phyloP scores from a whole-genome alignment of 2,329 filamentous ascomycete species.

The Fusarium sulawesiense region DNA sequence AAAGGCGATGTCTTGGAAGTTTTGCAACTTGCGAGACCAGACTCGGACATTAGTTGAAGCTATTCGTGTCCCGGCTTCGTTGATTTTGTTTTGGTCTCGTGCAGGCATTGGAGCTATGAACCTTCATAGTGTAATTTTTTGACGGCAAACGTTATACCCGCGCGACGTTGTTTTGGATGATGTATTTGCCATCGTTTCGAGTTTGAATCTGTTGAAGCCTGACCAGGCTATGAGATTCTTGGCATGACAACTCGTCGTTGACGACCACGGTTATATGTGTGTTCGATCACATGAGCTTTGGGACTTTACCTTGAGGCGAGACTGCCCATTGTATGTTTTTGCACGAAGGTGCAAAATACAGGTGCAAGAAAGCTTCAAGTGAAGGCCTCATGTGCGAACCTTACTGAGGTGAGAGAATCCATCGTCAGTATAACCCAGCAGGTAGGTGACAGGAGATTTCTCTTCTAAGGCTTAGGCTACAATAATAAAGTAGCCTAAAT shows the following conservation, averaged over 20 bases:
- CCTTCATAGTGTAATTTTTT: neutral
- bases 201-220: neutral
- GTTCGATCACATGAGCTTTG: neutral
- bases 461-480: no score
- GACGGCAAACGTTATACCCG: neutral
- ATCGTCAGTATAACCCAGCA: neutral
- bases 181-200: neutral
- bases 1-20: neutral
- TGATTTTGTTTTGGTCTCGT: neutral
- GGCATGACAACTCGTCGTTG: neutral
- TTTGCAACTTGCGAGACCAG: neutral
- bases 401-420: neutral
- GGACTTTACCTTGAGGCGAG: neutral
- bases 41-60: neutral
- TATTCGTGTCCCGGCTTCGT: neutral
- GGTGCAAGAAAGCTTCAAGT: neutral
- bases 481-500: no score
- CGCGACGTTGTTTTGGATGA: neutral
- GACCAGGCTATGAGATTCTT: neutral
- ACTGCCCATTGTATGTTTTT: neutral
- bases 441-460: no score
- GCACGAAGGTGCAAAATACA: neutral
- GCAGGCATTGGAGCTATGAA: neutral
- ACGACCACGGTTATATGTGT: neutral
- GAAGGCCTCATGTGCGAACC: neutral